Conservation (phyloP, 352 stramenopile species). For the Globisporangium rhizosaccharum region DNA sequence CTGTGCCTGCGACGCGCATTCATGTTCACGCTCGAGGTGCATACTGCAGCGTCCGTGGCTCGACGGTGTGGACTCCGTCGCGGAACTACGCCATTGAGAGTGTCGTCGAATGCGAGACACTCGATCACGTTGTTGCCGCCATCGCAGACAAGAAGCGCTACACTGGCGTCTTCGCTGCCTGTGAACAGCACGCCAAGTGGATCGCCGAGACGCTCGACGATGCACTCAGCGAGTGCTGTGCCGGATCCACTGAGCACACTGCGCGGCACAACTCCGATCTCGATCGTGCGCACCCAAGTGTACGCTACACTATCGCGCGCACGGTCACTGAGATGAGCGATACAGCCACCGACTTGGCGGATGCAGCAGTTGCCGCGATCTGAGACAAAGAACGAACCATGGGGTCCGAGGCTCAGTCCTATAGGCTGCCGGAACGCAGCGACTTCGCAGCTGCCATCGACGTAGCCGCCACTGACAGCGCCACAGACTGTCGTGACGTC, state of each 20-base stretch:
- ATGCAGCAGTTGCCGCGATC: conserved; percentile 41
- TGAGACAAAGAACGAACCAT: conserved; percentile 33
- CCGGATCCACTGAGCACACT: background rate
- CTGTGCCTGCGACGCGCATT: background rate
- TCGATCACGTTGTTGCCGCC: conserved; percentile 20
- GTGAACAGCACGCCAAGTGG: conserved; percentile 12
- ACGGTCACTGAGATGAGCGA: conserved; percentile 6
- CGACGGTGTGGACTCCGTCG: too few species aligned
- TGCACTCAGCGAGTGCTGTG: background rate
- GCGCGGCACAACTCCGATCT: conserved; percentile 16
- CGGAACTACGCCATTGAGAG: background rate
- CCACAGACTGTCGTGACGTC: conserved; percentile 27
- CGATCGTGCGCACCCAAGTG: conserved; percentile 38
- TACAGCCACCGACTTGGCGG: conserved; percentile 29
- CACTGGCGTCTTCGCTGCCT: too few species aligned
- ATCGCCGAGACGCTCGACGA: conserved; percentile 8
- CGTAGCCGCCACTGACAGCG: conserved; percentile 18
- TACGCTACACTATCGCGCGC: conserved; percentile 17
- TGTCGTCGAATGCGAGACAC: conserved; percentile 6
- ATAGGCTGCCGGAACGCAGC: conserved; percentile 35
- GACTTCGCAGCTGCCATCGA: conserved; percentile 25
- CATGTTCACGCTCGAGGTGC: too few species aligned
- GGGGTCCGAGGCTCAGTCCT: conserved; percentile 21
- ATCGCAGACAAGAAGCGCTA: conserved; percentile 19
- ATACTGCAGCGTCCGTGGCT: too few species aligned